Percentiles rank a stretch among this genome's conserved stretches.
Conservation (phyloP, 2,329 filamentous ascomycete genomes). For the Aspergillus calidoustus region DNA sequence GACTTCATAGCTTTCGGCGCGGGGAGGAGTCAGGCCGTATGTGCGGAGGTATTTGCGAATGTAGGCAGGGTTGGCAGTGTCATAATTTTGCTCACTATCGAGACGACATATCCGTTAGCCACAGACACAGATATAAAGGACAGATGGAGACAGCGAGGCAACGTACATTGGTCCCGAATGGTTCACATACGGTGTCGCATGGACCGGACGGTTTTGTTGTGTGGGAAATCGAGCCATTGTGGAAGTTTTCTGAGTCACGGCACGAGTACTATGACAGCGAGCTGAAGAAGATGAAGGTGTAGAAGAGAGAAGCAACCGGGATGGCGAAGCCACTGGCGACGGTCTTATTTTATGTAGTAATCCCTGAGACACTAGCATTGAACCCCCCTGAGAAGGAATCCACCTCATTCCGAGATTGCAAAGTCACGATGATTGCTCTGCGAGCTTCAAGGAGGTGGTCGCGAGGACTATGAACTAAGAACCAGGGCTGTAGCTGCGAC, state of each 20-base stretch:
- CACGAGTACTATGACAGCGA: conserved; percentile 25
- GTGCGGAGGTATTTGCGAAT: conserved; percentile 58
- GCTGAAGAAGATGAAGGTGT: conserved; percentile 26
- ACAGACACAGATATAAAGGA: neutral
- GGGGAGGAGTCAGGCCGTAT: conserved; percentile 55
- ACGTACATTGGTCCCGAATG: conserved; percentile 41
- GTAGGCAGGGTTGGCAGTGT: conserved; percentile 55
- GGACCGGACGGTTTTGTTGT: conserved; percentile 42
- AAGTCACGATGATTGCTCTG: conserved; percentile 40
- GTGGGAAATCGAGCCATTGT: conserved; percentile 43
- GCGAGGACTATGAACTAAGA: conserved; percentile 25
- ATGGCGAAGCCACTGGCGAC: conserved; percentile 24
- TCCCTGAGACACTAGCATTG: conserved; percentile 33
- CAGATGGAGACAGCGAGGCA: neutral
- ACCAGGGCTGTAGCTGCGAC: conserved; percentile 16
- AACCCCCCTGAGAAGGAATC: conserved; percentile 38
- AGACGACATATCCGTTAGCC: neutral
- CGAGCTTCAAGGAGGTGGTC: conserved; percentile 27
- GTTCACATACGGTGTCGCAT: conserved; percentile 40
- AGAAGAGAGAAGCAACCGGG: conserved; percentile 17
- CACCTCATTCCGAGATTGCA: conserved; percentile 58
- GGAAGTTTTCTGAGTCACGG: conserved; percentile 31
- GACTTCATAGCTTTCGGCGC: conserved; percentile 53
- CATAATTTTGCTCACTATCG: conserved; percentile 50
- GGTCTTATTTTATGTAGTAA: conserved; percentile 39